A percentile compares a stretch with the other conserved stretches of the same genome.
Conservation (phyloP, 345 rosid species). For the Moricandia moricandioides region DNA sequence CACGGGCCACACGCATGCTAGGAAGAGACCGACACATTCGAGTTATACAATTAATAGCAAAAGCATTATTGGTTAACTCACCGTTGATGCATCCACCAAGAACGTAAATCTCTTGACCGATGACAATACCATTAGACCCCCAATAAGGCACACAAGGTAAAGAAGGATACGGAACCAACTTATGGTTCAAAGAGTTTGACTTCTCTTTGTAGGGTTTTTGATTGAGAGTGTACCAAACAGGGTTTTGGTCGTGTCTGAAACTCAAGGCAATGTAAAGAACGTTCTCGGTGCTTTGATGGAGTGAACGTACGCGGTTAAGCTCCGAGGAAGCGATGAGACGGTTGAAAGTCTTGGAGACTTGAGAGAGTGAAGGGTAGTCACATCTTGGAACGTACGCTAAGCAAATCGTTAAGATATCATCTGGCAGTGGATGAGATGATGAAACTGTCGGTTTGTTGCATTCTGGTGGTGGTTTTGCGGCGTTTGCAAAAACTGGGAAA, state of each 20-base stretch:
- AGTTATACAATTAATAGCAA: neutral
- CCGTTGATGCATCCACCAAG: constrained; percentile 3
- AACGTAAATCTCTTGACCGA: constrained; percentile 11
- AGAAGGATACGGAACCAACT: neutral
- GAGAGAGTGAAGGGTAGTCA: constrained; percentile 7
- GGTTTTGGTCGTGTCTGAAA: neutral
- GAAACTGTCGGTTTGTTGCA: neutral
- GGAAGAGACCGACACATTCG: neutral
- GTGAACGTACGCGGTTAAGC: constrained; percentile 1
- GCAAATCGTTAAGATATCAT: neutral
- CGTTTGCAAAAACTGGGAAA: neutral
- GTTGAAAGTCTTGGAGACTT: neutral
- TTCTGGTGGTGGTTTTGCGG: neutral
- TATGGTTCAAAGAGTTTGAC: neutral
- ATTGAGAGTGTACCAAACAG: constrained; percentile 5
- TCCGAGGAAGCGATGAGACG: neutral
- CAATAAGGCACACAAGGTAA: constrained; percentile 8
- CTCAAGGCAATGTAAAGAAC: constrained; percentile 18
- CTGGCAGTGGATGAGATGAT: neutral
- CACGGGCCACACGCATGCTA: constrained; percentile 8
- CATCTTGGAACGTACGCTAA: neutral
- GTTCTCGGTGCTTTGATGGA: neutral
- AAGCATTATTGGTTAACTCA: neutral
- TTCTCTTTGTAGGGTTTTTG: neutral
- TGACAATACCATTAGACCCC: neutral